These are phyloP conservation scores for Solanum hybrid DNA, from an alignment of 305 asterid genomes.

Conservation along the genomic window DNA sequence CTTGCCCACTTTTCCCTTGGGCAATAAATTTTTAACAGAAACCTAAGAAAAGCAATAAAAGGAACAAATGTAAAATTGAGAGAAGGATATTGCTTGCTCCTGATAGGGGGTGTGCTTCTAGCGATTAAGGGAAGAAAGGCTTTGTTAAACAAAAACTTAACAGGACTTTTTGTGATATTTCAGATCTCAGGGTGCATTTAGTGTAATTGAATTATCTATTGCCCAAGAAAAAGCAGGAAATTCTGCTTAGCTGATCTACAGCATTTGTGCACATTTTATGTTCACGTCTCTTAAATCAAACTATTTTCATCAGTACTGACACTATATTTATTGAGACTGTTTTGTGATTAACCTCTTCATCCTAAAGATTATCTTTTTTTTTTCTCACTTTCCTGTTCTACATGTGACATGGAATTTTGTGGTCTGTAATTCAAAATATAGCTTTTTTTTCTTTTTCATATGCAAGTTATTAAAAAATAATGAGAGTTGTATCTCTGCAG, in stretches of 20 bases:
- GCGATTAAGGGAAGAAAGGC: background rate
- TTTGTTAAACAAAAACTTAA: background rate
- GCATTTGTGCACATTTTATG: background rate
- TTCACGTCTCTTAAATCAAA: background rate
- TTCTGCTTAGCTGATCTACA: background rate
- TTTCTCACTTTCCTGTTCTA: background rate
- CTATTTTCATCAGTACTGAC: background rate
- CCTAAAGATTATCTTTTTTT: background rate
- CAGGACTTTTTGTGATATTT: background rate
- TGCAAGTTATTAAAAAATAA: background rate
- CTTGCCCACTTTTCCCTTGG: background rate
- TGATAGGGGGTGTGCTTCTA: background rate
- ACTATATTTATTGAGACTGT: background rate
- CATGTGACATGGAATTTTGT: background rate
- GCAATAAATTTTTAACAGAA: background rate
- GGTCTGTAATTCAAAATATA: background rate
- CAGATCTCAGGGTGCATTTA: background rate
- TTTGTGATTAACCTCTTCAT: background rate
- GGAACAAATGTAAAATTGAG: background rate
- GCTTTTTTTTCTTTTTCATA: background rate
- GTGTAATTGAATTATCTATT: background rate
- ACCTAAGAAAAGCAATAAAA: background rate
- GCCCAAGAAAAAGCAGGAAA: background rate
- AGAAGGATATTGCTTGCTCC: background rate
- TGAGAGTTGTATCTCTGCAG: conserved; percentile 15